Percentiles rank a stretch among this genome's conserved stretches.
phyloP scores from a whole-genome alignment of 306 rosid species.

The Lablab purpureus region DNA sequence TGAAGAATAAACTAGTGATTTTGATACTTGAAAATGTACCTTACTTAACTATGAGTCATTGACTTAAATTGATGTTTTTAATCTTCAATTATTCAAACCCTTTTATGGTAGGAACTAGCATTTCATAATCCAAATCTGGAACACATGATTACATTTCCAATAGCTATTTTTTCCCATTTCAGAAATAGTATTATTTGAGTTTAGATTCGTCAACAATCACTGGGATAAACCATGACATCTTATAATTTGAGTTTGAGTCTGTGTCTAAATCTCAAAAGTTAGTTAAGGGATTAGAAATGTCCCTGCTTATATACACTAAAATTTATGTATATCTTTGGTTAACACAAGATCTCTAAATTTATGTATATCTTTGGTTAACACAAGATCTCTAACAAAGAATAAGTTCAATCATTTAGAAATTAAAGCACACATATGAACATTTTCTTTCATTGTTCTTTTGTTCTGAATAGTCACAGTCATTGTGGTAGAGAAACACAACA shows the following conservation, averaged over 20 bases:
- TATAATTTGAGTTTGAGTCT: neutral
- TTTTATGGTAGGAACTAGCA: neutral
- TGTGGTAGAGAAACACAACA: neutral
- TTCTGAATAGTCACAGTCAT: neutral
- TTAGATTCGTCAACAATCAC: neutral
- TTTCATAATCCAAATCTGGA: constrained; percentile 15
- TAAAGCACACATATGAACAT: neutral
- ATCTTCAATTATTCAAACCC: constrained; percentile 11
- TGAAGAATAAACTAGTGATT: constrained; percentile 1
- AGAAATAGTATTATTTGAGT: neutral
- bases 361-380: too few relatives aligned
- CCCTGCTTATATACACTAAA: neutral
- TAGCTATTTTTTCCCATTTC: neutral
- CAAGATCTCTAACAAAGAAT: neutral
- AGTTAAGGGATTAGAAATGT: neutral
- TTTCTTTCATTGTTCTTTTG: neutral
- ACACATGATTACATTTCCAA: neutral
- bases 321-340: neutral
- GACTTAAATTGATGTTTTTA: neutral
- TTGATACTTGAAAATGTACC: constrained; percentile 2
- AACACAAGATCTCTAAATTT: neutral
- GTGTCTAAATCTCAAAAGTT: neutral
- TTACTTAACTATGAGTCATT: neutral
- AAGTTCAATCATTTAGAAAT: neutral
- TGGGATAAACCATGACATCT: neutral